Percentiles rank a stretch among this genome's conserved stretches.
Evolutionary conservation across 2,329 filamentous ascomycete species (phyloP).

Genomic region (Byssothecium circinans): DNA sequence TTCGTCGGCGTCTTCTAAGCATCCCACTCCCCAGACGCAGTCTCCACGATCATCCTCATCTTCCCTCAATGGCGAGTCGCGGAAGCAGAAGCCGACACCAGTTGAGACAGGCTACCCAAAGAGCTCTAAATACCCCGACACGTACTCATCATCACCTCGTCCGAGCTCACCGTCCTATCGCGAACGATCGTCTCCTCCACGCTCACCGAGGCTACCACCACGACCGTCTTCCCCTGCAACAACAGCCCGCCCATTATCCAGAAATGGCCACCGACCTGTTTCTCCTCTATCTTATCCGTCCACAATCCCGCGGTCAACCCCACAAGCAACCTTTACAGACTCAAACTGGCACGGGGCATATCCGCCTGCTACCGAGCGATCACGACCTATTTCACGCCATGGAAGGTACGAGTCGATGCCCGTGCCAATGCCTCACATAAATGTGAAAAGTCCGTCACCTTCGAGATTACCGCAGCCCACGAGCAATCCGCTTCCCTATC

Average conservation of each 20-base stretch:
- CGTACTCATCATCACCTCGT: conserved; percentile 21
- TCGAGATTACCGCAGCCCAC: conserved; percentile 25
- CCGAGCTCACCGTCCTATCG: conserved; percentile 32
- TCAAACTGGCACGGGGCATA: conserved; percentile 38
- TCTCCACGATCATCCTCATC: conserved; percentile 39
- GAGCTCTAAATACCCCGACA: conserved; percentile 12
- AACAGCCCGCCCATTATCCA: conserved; percentile 25
- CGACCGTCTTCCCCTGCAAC: conserved; percentile 34
- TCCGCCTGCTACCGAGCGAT: conserved; percentile 28
- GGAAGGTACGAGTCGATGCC: conserved; percentile 34
- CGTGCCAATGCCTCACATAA: conserved; percentile 33
- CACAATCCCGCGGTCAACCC: conserved; percentile 19
- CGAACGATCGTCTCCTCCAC: conserved; percentile 22
- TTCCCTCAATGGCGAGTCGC: conserved; percentile 25
- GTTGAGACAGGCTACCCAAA: conserved; percentile 20
- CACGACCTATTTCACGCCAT: conserved; percentile 31
- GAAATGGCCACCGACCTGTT: too few species aligned
- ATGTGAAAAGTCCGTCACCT: conserved; percentile 37
- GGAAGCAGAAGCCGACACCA: conserved; percentile 19
- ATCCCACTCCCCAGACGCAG: conserved; percentile 21
- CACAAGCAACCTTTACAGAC: conserved; percentile 26
- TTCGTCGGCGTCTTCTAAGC: conserved; percentile 31
- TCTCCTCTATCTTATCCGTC: conserved; percentile 25
- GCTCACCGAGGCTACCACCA: conserved; percentile 33
- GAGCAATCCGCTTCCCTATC: conserved; percentile 46